Percentiles rank a stretch among this genome's conserved stretches.
phyloP scores from a whole-genome alignment of 306 rosid species.

The Vachellia collinsii region DNA sequence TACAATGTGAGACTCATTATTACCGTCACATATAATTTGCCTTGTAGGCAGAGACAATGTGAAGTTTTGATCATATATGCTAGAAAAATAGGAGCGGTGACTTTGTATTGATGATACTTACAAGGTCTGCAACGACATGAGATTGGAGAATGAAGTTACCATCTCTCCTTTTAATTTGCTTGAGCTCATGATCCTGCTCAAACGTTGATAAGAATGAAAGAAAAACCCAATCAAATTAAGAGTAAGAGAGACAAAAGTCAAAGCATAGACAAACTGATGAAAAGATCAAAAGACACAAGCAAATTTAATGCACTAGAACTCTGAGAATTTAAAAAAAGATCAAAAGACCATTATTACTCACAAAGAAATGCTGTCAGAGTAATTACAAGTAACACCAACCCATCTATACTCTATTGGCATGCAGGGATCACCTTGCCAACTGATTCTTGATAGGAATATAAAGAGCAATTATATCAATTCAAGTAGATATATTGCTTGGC shows the following conservation, averaged over 20 bases:
- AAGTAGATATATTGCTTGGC: too few relatives aligned
- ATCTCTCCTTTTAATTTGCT: conserved; percentile 26
- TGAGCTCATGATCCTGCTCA: not conserved
- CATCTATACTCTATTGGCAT: not conserved
- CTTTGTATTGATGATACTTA: conserved; percentile 14
- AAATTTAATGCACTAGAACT: not conserved
- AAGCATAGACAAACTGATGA: not conserved
- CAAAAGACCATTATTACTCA: not conserved
- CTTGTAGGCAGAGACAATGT: not conserved
- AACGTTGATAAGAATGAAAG: not conserved
- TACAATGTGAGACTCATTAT: not conserved
- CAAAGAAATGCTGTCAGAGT: not conserved
- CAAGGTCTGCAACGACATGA: conserved; percentile 25
- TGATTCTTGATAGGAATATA: too few relatives aligned
- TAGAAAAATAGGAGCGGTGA: too few relatives aligned
- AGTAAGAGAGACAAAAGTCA: not conserved
- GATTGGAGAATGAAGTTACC: not conserved
- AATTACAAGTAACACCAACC: conserved; percentile 9
- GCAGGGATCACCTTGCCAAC: conserved; percentile 9
- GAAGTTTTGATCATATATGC: not conserved
- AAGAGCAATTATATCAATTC: too few relatives aligned
- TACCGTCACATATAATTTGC: not conserved
- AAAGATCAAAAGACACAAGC: too few relatives aligned
- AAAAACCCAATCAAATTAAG: not conserved
- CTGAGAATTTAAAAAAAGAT: not conserved